Conservation (phyloP, 2,329 filamentous ascomycete species). For the Hypoxylon sp. region DNA sequence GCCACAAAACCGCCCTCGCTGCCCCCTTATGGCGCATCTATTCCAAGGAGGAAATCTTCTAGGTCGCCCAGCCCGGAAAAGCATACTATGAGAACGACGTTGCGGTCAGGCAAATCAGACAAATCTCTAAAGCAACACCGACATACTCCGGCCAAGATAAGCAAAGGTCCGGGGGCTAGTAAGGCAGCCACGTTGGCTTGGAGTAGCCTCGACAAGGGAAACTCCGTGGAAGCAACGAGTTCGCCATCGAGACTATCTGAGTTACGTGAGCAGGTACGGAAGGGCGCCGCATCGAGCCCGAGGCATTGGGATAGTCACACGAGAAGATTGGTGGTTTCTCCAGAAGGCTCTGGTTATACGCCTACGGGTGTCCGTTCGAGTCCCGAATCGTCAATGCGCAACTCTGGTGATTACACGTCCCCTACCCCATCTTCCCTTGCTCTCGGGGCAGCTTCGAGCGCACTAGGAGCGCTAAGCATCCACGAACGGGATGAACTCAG, state of each 20-base stretch:
- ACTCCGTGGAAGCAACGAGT: conserved; percentile 43
- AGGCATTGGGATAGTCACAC: conserved; percentile 68
- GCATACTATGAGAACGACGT: conserved; percentile 71
- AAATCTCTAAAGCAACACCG: conserved; percentile 57
- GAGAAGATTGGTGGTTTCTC: conserved; percentile 61
- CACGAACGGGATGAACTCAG: conserved; percentile 47
- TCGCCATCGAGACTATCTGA: conserved; percentile 48
- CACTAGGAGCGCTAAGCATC: conserved; percentile 57
- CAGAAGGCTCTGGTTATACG: conserved; percentile 50
- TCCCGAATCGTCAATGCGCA: conserved; percentile 50
- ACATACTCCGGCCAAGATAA: conserved; percentile 57
- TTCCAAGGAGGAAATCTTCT: conserved; percentile 54
- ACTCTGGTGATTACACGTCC: conserved; percentile 57
- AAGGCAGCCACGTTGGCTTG: conserved; percentile 75
- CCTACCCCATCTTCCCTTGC: conserved; percentile 62
- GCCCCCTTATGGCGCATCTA: conserved; percentile 52
- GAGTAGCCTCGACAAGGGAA: conserved; percentile 55
- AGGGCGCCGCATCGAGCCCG: conserved; percentile 51
- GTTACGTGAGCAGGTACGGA: conserved; percentile 47
- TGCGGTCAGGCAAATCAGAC: conserved; percentile 65
- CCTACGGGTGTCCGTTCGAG: conserved; percentile 50
- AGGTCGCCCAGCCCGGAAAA: conserved; percentile 71
- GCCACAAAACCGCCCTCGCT: conserved; percentile 45
- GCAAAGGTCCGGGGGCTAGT: conserved; percentile 67
- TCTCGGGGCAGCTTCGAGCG: conserved; percentile 68